Base-by-base conservation (phyloP, 495 filamentous ascomycete species). In the Apiosordaria backusii region DNA sequence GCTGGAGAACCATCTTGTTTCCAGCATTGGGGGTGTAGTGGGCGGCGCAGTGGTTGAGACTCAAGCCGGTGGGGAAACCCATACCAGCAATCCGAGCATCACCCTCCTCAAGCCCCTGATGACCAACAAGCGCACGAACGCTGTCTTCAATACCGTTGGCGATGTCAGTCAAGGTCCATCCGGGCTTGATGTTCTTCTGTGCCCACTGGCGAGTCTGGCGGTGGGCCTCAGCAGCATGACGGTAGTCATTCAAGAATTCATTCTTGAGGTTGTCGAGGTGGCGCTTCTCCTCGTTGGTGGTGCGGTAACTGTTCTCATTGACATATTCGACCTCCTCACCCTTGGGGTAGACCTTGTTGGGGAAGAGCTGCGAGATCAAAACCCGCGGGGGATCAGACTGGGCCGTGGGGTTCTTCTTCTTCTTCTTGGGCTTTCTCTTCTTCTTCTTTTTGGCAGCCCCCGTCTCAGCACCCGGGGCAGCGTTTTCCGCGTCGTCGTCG, bases 1-100 rank as follows among this genome's bases (percentile, higher is more conserved):
- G 78, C 72, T 91, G 83, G 65, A 96, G 78, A 35, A 93, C 81
- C 71, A 89, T 89, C 79, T 96, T 95, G 76, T 90, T 91, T 62
- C 92, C 92, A n/a, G 92, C 88, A 78, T 96, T 97, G 24, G 93
- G 93, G 4, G 89, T 93, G 78, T 89, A 97, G 78, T 97, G 93
- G 19, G 93, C 93, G 23, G 90, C 91, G 69, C 90, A 90, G 74
- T 96, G 87, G 79, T 97, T 95, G 68, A 97, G 80, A 74, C 90
- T 90, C 50, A 97, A 77, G 29, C 93, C 93, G 13, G 89, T 91
- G 13, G 93, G 93, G 81, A 97, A 97, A 22, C 90, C 93, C 85
- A 96, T 88, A 61, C 93, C 93, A 62, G 89, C 91, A 61, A 88
- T 83, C 40, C 92, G 78, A 64, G 87, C 88, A 71, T 94, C 91